A percentile compares a stretch with the other conserved stretches of the same genome.
Evolutionary conservation across 805 yeast species (phyloP).

Genomic region (Lipomyces anomalus): DNA sequence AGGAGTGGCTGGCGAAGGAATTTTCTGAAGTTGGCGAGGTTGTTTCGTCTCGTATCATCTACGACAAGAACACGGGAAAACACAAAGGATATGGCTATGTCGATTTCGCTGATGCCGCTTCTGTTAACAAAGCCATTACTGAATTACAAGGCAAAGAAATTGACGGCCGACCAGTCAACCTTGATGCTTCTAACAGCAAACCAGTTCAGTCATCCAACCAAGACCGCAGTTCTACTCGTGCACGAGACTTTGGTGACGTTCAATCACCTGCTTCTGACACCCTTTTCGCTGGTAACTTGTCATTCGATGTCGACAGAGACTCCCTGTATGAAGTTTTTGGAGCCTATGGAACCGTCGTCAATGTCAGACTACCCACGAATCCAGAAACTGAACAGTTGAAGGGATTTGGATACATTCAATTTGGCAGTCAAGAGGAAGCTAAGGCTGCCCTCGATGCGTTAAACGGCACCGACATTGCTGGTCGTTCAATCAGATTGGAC

Average conservation of each 20-base stretch:
- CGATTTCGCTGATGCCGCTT: slow-evolving; percentile 72
- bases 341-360: slow-evolving; percentile 72
- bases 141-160: slow-evolving; percentile 89
- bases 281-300: slow-evolving; percentile 89
- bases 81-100: slow-evolving; percentile 94
- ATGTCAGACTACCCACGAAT: slow-evolving; percentile 94
- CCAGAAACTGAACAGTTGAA: slow-evolving; percentile 98
- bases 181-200: slow-evolving; percentile 83
- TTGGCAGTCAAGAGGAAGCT: slow-evolving; percentile 80
- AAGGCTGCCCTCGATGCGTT: slow-evolving; percentile 77
- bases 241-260: slow-evolving; percentile 82
- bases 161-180: slow-evolving; percentile 93
- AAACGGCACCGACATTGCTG: slow-evolving; percentile 83
- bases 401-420: slow-evolving; percentile 98
- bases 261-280: slow-evolving; percentile 93
- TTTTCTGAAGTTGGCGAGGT: slow-evolving; percentile 82
- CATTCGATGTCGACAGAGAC: slow-evolving; percentile 85
- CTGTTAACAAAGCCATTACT: slow-evolving; percentile 79
- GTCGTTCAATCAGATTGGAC: slow-evolving; percentile 92
- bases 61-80: slow-evolving; percentile 86
- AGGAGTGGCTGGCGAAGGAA: slow-evolving; percentile 84
- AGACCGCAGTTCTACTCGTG: slow-evolving; percentile 65
- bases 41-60: slow-evolving; percentile 81
- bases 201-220: slow-evolving; percentile 50
- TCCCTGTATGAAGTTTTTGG: slow-evolving; percentile 65